Percentiles rank a stretch among this genome's conserved stretches.
phyloP scores from a whole-genome alignment of 2,329 filamentous ascomycete genomes.

The Ilyonectria mors-panacis region DNA sequence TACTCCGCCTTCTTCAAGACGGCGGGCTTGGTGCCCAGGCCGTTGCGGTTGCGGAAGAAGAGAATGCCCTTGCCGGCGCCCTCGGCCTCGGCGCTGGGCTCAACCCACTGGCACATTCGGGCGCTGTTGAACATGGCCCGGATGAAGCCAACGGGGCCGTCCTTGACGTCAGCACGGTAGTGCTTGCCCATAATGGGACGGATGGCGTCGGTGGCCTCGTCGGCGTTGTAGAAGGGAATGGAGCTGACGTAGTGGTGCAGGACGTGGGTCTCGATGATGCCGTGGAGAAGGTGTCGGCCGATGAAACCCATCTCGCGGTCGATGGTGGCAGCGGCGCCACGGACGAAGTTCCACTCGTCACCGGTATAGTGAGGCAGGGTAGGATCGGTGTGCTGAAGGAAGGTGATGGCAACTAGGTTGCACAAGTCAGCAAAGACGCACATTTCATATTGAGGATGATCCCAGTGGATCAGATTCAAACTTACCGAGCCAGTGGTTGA shows the following conservation, averaged over 20 bases:
- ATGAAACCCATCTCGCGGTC: conserved; percentile 98
- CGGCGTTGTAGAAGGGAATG: conserved; percentile 97
- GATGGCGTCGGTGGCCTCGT: conserved; percentile 95
- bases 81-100: conserved; percentile 85
- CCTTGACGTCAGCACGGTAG: conserved; percentile 88
- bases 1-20: conserved; percentile 36
- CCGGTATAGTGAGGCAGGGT: conserved; percentile 92
- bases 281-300: conserved; percentile 90
- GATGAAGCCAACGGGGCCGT: conserved; percentile 86
- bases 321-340: conserved; percentile 94
- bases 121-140: conserved; percentile 84
- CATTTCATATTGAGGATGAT: neutral
- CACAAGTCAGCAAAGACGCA: conserved; percentile 44
- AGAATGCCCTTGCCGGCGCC: conserved; percentile 88
- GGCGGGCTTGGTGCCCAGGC: conserved; percentile 74
- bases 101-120: conserved; percentile 96
- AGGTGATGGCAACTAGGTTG: conserved; percentile 92
- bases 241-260: conserved; percentile 97
- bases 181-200: conserved; percentile 95
- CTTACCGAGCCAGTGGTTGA: conserved; percentile 99
- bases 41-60: conserved; percentile 97
- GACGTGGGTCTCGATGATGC: conserved; percentile 97
- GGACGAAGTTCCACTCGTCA: conserved; percentile 91
- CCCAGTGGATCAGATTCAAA: neutral
- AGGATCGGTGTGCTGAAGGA: conserved; percentile 96